Base-by-base conservation (phyloP, 176 grass and related monocot genomes). In the Avena insularis region DNA sequence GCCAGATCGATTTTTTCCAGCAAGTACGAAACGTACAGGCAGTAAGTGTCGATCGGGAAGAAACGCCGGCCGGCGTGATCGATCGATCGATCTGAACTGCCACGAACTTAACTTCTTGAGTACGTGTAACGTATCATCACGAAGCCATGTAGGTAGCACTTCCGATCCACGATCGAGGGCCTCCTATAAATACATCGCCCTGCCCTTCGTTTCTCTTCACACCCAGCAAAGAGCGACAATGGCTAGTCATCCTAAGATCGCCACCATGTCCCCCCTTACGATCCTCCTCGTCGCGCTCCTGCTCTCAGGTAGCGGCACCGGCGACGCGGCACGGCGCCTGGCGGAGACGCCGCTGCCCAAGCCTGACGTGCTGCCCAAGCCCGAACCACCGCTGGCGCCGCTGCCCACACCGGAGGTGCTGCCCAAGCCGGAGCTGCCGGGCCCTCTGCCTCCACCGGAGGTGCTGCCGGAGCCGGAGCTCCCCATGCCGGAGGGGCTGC, bases 161-260 rank as follows among this genome's bases (percentile, higher is more conserved):
- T 6, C 38, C 31, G 31, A 33, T 40, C 38, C 38, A 6, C 38
- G 36, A 5, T 53, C 55, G 3, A 35, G 4, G 5, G 33, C 49
- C 13, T 15, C n/a, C 84, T 73, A 90, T 90, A 90, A 87, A 64
- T 90, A 5, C 17, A 8, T 17, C 33, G 0, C 46, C 55, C 47
- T 43, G 4, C 23, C 21, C 47, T 48, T 7, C 57, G 1, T 20
- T 87, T 83, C 72, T 87, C 47, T 27, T 43, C 89, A 87, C 89
- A 86, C 20, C 62, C 63, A 82, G 40, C 35, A 25, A 25, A 55
- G 16, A 70, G 83, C 20, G 56, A n/a, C 43, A 31, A 87, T 91
- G 89, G 58, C 80, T 43, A 43, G 40, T 35, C 33, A 35, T 57
- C 64, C 35, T 80, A 67, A 31, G 75, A 46, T 21, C 49, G 31